Percentiles rank a stretch among this genome's conserved stretches.
phyloP scores from a whole-genome alignment of 176 grass and related monocot genomes.

The Puya raimondii region DNA sequence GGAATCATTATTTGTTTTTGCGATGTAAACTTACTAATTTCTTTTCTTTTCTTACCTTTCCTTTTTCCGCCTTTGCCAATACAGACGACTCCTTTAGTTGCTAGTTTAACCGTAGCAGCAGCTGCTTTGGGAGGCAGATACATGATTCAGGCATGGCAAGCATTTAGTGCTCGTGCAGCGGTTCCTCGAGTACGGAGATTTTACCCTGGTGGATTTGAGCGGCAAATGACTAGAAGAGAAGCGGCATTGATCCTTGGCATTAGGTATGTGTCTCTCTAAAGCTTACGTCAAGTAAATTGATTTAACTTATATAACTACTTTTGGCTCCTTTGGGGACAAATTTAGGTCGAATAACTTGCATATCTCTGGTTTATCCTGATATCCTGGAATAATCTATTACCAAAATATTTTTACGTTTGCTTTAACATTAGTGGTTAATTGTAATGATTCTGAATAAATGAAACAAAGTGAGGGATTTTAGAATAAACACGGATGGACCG shows the following conservation, averaged over 20 bases:
- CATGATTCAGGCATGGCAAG: conserved; percentile 67
- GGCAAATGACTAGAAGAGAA: conserved; percentile 67
- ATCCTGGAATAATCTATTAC: not conserved
- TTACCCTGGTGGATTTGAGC: conserved; percentile 85
- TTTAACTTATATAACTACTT: no score
- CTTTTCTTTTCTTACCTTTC: not conserved
- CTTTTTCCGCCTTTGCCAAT: not conserved
- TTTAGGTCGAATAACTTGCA: no score
- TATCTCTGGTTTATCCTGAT: no score
- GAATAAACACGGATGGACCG: no score
- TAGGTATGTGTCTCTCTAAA: conserved; percentile 28
- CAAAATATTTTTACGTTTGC: not conserved
- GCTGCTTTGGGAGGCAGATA: conserved; percentile 54
- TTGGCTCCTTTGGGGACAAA: no score
- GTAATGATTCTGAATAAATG: no score
- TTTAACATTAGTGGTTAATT: not conserved
- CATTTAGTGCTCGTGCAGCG: conserved; percentile 34
- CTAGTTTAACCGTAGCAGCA: conserved; percentile 59
- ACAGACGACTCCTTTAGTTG: conserved; percentile 59
- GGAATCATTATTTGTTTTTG: not conserved
- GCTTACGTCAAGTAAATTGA: not conserved
- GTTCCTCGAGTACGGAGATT: conserved; percentile 47
- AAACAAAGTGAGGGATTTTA: no score
- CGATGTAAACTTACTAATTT: not conserved
- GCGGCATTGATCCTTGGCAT: conserved; percentile 78